Percentiles rank a stretch among this genome's conserved stretches.
Conservation (phyloP, 2,329 filamentous ascomycete genomes). For the Phialocephala sp. region DNA sequence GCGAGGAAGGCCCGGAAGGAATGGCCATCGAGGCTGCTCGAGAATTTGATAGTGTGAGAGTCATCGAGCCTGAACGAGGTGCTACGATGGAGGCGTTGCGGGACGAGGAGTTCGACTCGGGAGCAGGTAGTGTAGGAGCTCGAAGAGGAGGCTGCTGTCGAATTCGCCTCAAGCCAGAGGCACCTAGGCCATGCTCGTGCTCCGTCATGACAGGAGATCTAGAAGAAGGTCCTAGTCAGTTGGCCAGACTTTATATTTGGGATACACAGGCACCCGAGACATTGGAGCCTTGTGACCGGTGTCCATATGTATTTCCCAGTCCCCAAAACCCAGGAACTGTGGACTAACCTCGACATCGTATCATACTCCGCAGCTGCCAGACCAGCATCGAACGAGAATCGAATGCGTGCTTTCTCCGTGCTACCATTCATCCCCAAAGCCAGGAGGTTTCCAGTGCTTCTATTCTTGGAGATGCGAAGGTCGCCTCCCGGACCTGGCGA, state of each 20-base stretch:
- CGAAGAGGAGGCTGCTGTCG: slow-evolving; percentile 79
- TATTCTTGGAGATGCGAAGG: slow-evolving; percentile 64
- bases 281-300: slow-evolving; percentile 24
- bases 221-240: slow-evolving; percentile 39
- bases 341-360: slow-evolving; percentile 72
- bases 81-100: slow-evolving; percentile 59
- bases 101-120: slow-evolving; percentile 60
- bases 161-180: slow-evolving; percentile 89
- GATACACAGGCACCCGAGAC: slow-evolving; percentile 29
- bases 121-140: slow-evolving; percentile 68
- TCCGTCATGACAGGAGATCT: slow-evolving; percentile 84
- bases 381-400: slow-evolving; percentile 79
- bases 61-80: slow-evolving; percentile 74
- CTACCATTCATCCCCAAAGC: slow-evolving; percentile 39
- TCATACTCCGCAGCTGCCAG: slow-evolving; percentile 66
- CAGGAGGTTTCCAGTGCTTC: slow-evolving; percentile 66
- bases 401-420: slow-evolving; percentile 65
- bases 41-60: slow-evolving; percentile 63
- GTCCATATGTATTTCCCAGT: neutral
- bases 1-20: slow-evolving; percentile 68
- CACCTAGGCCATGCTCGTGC: slow-evolving; percentile 85
- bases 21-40: slow-evolving; percentile 37
- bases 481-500: slow-evolving; percentile 30
- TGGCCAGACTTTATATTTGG: slow-evolving; percentile 18
- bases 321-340: slow-evolving; percentile 1